Base-by-base conservation (phyloP, 371 early-diverging fungal genomes). In the Furculomyces boomerangus region DNA sequence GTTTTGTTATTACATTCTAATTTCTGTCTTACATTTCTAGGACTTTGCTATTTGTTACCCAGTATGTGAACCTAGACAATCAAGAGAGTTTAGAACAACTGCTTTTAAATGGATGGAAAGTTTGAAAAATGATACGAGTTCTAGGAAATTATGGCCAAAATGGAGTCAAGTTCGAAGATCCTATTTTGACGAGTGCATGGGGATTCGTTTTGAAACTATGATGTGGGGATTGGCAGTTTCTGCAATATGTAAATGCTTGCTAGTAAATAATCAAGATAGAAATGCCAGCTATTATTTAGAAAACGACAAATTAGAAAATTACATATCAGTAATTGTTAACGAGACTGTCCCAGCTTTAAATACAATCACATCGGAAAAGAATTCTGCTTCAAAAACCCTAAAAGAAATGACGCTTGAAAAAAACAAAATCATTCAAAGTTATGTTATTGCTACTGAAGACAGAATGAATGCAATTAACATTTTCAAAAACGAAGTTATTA, bases 61-160 rank as follows among this genome's bases (percentile, higher is more conserved):
- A 18, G 61, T 70, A 5, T 57, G 61, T 45, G 70, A 66, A 10
- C 59, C 70, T 10, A 53, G 50, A 25, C 70, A 70, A 53, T 58
- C 66, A 2, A 60, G 70, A 24, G 70, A 70, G 7, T 70, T 70
- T 26, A 58, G 70, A 20, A 43, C 64, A 3, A 54, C 54, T 25
- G 55, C 50, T 30, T 68, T 65, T 47, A 58, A 59, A 43, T 66
- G 67, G 70, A 58, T 70, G 13, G 70, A 70, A 41, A 60, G 66
- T 44, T 1, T 69, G 2, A 57, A 63, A 26, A 63, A 56, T 22
- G 58, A 52, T 2, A 47, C 54, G 8, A n/a, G 30, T 2, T 31
- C 27, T 27, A 58, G 54, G 8, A 57, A 54, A 7, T 16, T 30
- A 28, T 67, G 71, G 70, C 66, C 70, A 1, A 16, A 16, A 2